Percentiles rank a stretch among this genome's conserved stretches.
These are phyloP conservation scores for Coemansia sp. DNA, from an alignment of 192 early-diverging fungal genomes.

Conservation along the genomic window DNA sequence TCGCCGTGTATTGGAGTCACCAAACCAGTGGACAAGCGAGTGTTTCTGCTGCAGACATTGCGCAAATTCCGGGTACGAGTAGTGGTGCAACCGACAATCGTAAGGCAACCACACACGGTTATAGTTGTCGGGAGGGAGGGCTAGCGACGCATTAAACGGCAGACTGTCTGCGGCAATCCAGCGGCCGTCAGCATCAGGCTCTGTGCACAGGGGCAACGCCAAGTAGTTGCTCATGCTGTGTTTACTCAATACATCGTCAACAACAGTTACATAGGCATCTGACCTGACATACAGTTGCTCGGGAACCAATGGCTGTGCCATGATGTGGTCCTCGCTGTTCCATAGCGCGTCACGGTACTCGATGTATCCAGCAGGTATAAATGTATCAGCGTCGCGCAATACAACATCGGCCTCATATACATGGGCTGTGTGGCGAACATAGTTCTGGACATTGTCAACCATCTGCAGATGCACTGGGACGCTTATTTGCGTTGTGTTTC, in stretches of 20 bases:
- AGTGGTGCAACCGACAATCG: conserved; percentile 34
- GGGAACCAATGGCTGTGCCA: conserved; percentile 25
- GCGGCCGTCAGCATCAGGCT: conserved; percentile 37
- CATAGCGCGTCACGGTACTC: conserved; percentile 53
- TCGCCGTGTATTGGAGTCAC: conserved; percentile 55
- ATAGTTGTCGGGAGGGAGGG: conserved; percentile 27
- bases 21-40: conserved; percentile 46
- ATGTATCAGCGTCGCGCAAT: conserved; percentile 46
- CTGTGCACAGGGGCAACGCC: conserved; percentile 47
- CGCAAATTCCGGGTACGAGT: conserved; percentile 42
- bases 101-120: conserved; percentile 55
- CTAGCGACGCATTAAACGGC: conserved; percentile 8
- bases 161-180: conserved; percentile 35
- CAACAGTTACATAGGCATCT: conserved; percentile 4
- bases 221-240: conserved; percentile 30
- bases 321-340: conserved; percentile 49
- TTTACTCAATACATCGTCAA: background rate
- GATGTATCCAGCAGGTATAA: conserved; percentile 29
- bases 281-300: conserved; percentile 21
- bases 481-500: conserved; percentile 14
- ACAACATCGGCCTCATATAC: conserved; percentile 54
- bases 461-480: conserved; percentile 20
- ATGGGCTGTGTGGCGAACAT: conserved; percentile 36
- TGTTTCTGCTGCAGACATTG: conserved; percentile 35
- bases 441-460: conserved; percentile 10